Evolutionary conservation across 73 alveolate genomes (phyloP).

Genomic region (Blepharisma stoltei): DNA sequence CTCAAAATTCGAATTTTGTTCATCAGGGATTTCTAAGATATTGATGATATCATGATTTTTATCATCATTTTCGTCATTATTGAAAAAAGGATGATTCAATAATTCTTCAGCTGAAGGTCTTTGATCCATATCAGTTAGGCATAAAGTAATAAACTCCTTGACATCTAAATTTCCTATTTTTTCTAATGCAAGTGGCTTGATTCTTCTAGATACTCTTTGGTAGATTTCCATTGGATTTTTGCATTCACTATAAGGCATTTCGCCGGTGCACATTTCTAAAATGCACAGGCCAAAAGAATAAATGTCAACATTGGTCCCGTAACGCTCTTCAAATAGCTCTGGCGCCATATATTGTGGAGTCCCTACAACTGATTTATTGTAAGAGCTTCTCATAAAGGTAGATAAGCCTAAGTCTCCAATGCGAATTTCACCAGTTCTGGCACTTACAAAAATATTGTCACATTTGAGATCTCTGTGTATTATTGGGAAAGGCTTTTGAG

Average conservation of each 20-base stretch:
- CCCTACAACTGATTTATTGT: constrained; percentile 78
- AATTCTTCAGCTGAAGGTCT: constrained; percentile 88
- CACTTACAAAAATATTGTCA: constrained; percentile 94
- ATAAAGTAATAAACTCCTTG: constrained; percentile 70
- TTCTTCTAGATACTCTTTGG: constrained; percentile 78
- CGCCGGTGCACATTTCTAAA: constrained; percentile 93
- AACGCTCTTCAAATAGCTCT: constrained; percentile 92
- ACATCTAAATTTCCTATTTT: constrained; percentile 75
- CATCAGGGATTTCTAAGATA: not conserved
- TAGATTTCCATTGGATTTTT: constrained; percentile 80
- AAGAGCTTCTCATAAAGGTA: constrained; percentile 24
- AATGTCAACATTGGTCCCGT: constrained; percentile 94
- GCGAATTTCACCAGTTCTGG: constrained; percentile 90
- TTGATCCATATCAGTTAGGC: constrained; percentile 60
- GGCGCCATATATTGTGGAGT: constrained; percentile 99
- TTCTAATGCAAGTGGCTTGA: constrained; percentile 67
- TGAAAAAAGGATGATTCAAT: constrained; percentile 55
- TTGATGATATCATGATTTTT: constrained; percentile 21
- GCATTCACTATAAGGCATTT: constrained; percentile 95
- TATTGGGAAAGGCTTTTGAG: constrained; percentile 75
- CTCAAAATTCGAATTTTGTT: not conserved
- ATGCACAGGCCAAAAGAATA: constrained; percentile 98
- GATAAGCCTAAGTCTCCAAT: constrained; percentile 98
- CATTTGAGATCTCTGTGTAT: constrained; percentile 91
- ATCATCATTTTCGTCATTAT: constrained; percentile 65